Evolutionary conservation across 2,329 filamentous ascomycete genomes (phyloP), one percentile per base, ranked within the genome.

Genomic region (Aspergillus intermedius): DNA sequence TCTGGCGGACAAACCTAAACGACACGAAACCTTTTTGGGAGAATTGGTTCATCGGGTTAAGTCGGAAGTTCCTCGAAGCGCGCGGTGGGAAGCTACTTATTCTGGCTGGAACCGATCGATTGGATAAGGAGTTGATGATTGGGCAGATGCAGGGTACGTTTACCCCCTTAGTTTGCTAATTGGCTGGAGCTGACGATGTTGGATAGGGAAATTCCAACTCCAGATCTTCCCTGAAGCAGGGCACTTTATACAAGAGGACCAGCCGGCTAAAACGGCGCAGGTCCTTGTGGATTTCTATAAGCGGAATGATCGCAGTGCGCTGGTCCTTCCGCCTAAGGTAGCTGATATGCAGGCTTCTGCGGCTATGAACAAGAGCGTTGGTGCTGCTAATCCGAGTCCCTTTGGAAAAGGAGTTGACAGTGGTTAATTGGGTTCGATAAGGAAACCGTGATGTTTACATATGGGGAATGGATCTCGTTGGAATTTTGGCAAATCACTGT

Each of bases 161-260:
- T 49, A 40, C 42, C 35, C n/a, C 34, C 23, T 3, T 9, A 6
- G 10, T 13, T 15, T 19, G 17, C 17, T 19, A 19, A 19, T 19
- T 19, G 17, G 17, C 23, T 21, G 13, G 41, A 12, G 44, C 48
- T 13, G 48, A 37, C 25, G 5, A 45, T 21, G 5, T 28, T 19
- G 21, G 45, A 4, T 39, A 68, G 75, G 91, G 4, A 97, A 97
- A 77, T 98, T 97, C 64, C 90, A 95, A 49, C 75, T 98, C 42
- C 88, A 95, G 59, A 91, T 98, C 5, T 87, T 97, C 60, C 91
- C 93, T 0, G 88, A 95, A 65, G 90, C 93, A 1, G 93, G 93
- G 0, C 93, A 98, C 67, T 98, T 98, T 62, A 83, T 98, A 48
- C 93, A 98, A 56, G 93, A 98, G 68, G 93, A 98, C 66, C 79